These are phyloP conservation scores for Talaromyces trachyspermus DNA, from an alignment of 495 filamentous ascomycete species.

Conservation along the genomic window DNA sequence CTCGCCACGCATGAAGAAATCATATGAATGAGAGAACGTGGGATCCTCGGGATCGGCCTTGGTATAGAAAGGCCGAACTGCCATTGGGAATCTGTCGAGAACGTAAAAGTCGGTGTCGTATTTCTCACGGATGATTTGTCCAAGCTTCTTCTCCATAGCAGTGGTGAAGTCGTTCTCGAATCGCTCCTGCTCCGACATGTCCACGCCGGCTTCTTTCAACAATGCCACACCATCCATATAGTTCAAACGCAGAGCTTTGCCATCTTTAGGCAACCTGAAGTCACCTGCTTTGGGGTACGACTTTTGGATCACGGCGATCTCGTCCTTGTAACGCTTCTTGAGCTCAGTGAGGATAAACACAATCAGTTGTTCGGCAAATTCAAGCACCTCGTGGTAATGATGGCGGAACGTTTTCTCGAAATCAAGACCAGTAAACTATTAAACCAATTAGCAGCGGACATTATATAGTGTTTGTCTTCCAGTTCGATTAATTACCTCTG, in stretches of 20 bases:
- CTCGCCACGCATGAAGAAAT: constrained; percentile 91
- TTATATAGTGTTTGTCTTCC: too few species aligned
- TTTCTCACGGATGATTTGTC: constrained; percentile 73
- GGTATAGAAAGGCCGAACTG: constrained; percentile 83
- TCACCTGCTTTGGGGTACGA: constrained; percentile 50
- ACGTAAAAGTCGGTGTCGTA: constrained; percentile 89
- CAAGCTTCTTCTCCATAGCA: constrained; percentile 84
- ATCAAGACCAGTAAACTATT: constrained; percentile 86
- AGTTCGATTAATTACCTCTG: constrained; percentile 47
- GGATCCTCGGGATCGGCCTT: constrained; percentile 64
- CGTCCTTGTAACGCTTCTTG: constrained; percentile 53
- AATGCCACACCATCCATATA: constrained; percentile 81
- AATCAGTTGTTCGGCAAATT: constrained; percentile 75
- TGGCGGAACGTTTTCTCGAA: constrained; percentile 91
- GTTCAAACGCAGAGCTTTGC: constrained; percentile 72
- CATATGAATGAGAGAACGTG: constrained; percentile 73
- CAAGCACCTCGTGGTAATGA: constrained; percentile 80
- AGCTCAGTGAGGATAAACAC: constrained; percentile 81
- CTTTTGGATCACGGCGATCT: constrained; percentile 63
- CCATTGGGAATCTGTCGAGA: constrained; percentile 83
- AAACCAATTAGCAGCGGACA: constrained; percentile 2
- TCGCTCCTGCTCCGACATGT: constrained; percentile 69
- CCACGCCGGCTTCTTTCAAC: constrained; percentile 70
- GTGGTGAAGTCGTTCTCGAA: constrained; percentile 62
- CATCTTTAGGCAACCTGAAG: constrained; percentile 52